Percentiles rank a stretch among this genome's conserved stretches.
phyloP scores from a whole-genome alignment of 345 rosid genomes.

The Arabis hirsuta region DNA sequence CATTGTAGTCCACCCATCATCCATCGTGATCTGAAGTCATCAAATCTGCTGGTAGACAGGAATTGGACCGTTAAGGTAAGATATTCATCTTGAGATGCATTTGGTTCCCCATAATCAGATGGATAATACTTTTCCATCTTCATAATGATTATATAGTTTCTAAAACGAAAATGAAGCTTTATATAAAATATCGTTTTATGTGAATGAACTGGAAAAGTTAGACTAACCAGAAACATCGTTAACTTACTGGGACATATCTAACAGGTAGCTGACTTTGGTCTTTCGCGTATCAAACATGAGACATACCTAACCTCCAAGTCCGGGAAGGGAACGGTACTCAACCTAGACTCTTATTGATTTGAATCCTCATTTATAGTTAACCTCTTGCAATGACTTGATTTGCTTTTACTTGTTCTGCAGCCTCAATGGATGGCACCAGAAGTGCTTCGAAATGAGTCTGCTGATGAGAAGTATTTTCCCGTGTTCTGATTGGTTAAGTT shows the following conservation, averaged over 20 bases:
- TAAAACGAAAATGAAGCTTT: not conserved
- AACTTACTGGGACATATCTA: constrained; percentile 31
- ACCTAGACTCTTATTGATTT: constrained; percentile 10
- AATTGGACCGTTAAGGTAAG: constrained; percentile 95
- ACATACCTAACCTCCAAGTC: constrained; percentile 76
- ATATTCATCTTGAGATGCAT: constrained; percentile 12
- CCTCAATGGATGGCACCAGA: constrained; percentile 99
- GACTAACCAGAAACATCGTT: constrained; percentile 1
- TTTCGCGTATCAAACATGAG: constrained; percentile 91
- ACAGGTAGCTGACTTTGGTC: constrained; percentile 98
- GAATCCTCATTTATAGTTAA: not conserved
- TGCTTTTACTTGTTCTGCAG: constrained; percentile 48
- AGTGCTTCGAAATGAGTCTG: constrained; percentile 93
- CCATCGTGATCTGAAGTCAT: constrained; percentile 98
- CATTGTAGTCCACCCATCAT: constrained; percentile 85
- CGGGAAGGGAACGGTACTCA: constrained; percentile 89
- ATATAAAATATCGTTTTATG: not conserved
- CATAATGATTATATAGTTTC: constrained; percentile 1
- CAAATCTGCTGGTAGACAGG: constrained; percentile 92
- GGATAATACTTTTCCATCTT: constrained; percentile 9
- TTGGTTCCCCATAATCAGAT: constrained; percentile 14
- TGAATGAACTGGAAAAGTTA: constrained; percentile 3
- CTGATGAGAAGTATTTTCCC: constrained; percentile 85
- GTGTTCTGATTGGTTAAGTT: constrained; percentile 24
- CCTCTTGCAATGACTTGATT: not conserved